Percentiles rank a stretch among this genome's conserved stretches.
These are phyloP conservation scores for Aegilops bicornis DNA, from an alignment of 176 grass and related monocot species.

Conservation along the genomic window DNA sequence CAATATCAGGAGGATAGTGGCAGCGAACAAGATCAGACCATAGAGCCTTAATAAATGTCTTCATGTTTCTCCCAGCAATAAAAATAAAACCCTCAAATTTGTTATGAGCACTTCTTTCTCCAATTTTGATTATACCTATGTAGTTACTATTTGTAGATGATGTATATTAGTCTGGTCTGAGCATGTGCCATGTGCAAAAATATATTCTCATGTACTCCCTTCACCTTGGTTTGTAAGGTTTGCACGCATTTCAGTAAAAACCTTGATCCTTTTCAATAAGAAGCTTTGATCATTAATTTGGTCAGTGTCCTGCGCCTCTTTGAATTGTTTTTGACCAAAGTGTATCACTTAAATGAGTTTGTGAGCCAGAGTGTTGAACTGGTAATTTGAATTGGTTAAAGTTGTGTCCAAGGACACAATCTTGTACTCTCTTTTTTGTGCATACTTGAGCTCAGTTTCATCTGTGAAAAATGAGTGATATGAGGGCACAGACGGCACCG, in stretches of 20 bases:
- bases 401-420: too few relatives aligned
- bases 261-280: not conserved
- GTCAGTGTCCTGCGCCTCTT: not conserved
- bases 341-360: not conserved
- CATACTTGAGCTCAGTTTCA: too few relatives aligned
- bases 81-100: not conserved
- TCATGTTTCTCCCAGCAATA: constrained; percentile 14
- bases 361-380: not conserved
- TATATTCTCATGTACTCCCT: not conserved
- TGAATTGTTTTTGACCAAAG: not conserved
- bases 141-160: not conserved
- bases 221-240: not conserved
- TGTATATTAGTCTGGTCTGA: not conserved
- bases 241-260: not conserved
- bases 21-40: constrained; percentile 7
- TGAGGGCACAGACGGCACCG: too few relatives aligned
- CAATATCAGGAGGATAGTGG: constrained; percentile 18
- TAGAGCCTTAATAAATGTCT: constrained; percentile 20
- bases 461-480: too few relatives aligned
- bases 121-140: constrained; percentile 18
- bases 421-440: too few relatives aligned
- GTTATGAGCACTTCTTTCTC: not conserved
- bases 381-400: too few relatives aligned
- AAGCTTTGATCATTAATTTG: not conserved
- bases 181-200: not conserved